Conservation (phyloP, 2,329 filamentous ascomycete genomes). For the Fusarium piperis region DNA sequence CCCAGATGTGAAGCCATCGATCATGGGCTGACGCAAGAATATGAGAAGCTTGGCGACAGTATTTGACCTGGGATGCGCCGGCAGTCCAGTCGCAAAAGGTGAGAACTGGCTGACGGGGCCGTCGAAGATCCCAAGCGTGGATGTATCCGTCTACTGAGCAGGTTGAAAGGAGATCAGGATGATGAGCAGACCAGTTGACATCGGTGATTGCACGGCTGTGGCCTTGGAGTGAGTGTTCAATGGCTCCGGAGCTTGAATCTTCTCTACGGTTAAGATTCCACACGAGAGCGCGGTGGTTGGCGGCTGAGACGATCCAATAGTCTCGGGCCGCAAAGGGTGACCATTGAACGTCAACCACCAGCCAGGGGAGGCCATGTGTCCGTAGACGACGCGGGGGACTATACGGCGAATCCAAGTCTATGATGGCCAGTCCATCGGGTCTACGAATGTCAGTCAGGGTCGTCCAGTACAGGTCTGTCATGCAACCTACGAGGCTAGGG, state of each 20-base stretch:
- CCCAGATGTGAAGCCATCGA: constrained; percentile 88
- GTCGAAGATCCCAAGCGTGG: constrained; percentile 89
- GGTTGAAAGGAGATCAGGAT: constrained; percentile 88
- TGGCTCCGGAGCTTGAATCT: constrained; percentile 74
- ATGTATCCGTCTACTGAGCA: constrained; percentile 94
- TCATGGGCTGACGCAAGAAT: constrained; percentile 93
- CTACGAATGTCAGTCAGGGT: constrained; percentile 49
- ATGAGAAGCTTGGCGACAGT: constrained; percentile 87
- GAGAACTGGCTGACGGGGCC: constrained; percentile 75
- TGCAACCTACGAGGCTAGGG: constrained; percentile 76
- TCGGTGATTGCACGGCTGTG: constrained; percentile 90
- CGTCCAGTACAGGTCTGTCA: constrained; percentile 16
- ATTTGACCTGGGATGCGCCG: constrained; percentile 94
- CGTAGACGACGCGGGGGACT: constrained; percentile 84
- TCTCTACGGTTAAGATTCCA: constrained; percentile 89
- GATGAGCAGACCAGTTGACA: constrained; percentile 94
- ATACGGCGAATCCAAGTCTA: constrained; percentile 90
- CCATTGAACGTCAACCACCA: constrained; percentile 97
- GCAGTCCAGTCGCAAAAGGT: constrained; percentile 94
- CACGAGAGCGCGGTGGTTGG: constrained; percentile 92
- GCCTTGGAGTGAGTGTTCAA: constrained; percentile 88
- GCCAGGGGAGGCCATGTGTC: constrained; percentile 89
- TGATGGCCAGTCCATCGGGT: constrained; percentile 87
- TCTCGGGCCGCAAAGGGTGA: constrained; percentile 90
- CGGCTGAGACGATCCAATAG: constrained; percentile 94